Evolutionary conservation across 2,329 filamentous ascomycete genomes (phyloP), one percentile per base, ranked within the genome.

Genomic region (Fusarium abutilonis): DNA sequence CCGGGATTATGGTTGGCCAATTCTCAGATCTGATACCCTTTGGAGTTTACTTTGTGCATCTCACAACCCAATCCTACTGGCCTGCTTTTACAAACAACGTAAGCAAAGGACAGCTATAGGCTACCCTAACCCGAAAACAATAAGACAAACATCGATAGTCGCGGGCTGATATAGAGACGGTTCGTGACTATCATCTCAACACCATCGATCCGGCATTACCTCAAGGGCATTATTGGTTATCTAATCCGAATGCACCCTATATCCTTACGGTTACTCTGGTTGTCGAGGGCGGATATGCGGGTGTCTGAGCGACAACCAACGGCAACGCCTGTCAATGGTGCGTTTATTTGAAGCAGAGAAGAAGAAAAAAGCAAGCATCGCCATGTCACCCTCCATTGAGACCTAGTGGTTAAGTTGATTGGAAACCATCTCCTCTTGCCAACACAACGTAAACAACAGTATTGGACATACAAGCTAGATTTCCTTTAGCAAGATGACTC

Each of bases 1-100:
- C 32, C 50, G 42, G 38, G 14, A 26, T 39, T 35, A 36, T 64
- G 68, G 62, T 70, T 70, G 68, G 68, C 41, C 59, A 61, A 29
- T 54, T 53, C 45, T 49, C 49, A 57, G 55, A 64, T 70, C 57
- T 49, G 55, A 21, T 51, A 66, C 52, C 48, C 43, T 41, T 69
- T 66, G 64, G 64, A 26, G 23, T 26, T 26, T 31, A 13, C 4
- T 42, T 21, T 50, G 36, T 29, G 35, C 15, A 39, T 36, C 34
- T 19, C 29, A 42, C 38, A 13, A 29, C 38, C 43, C 38, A 26
- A 26, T 26, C 5, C 23, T 34, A 46, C 29, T 19, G 19, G 19
- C 38, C 28, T 46, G 39, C 28, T 36, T 26, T 49, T 36, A 38
- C 15, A 35, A 44, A 42, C 40, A 26, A 26, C 23, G 23, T 4